These are phyloP conservation scores for Sporisorium iseilematis-ciliati DNA, from an alignment of 1,284 basidiomycete genomes.

Conservation along the genomic window DNA sequence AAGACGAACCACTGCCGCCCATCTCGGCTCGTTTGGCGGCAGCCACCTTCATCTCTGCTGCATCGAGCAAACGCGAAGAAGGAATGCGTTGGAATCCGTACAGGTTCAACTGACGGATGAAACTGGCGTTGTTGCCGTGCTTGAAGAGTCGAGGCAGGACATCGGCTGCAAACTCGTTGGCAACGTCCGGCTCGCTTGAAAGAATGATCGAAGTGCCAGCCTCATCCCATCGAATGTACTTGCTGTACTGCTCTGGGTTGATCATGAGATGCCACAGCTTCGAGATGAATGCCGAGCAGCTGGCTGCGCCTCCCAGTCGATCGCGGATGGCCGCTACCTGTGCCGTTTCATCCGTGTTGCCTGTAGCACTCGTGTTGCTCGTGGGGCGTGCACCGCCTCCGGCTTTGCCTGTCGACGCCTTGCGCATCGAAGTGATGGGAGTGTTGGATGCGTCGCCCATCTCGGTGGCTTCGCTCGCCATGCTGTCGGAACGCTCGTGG, in stretches of 20 bases:
- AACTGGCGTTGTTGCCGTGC: slow-evolving; percentile 69
- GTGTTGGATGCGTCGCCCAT: slow-evolving; percentile 26
- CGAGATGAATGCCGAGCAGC: slow-evolving; percentile 69
- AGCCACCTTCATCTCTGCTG: slow-evolving; percentile 62
- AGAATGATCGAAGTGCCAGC: slow-evolving; percentile 67
- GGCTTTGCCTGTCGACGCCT: slow-evolving; percentile 19
- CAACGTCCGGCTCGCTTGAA: slow-evolving; percentile 63
- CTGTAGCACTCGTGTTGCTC: slow-evolving; percentile 47
- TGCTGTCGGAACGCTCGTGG: slow-evolving; percentile 54
- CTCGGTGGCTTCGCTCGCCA: slow-evolving; percentile 53
- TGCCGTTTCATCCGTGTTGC: slow-evolving; percentile 59
- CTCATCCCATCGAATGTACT: slow-evolving; percentile 65
- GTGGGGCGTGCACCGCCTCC: slow-evolving; percentile 24
- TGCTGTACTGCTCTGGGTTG: slow-evolving; percentile 63
- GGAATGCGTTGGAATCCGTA: slow-evolving; percentile 69
- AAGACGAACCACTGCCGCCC: slow-evolving; percentile 17
- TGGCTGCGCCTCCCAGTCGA: slow-evolving; percentile 65
- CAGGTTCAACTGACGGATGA: slow-evolving; percentile 68
- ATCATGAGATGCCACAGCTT: slow-evolving; percentile 70
- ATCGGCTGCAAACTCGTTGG: slow-evolving; percentile 66
- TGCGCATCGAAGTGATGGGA: slow-evolving; percentile 24
- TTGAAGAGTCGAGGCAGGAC: slow-evolving; percentile 67
- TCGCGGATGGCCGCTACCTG: slow-evolving; percentile 68
- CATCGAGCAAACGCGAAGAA: slow-evolving; percentile 62
- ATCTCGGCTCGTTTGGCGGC: slow-evolving; percentile 39